phyloP scores from a whole-genome alignment of 768 basidiomycete genomes.

The Xerocomus spinulosus region DNA sequence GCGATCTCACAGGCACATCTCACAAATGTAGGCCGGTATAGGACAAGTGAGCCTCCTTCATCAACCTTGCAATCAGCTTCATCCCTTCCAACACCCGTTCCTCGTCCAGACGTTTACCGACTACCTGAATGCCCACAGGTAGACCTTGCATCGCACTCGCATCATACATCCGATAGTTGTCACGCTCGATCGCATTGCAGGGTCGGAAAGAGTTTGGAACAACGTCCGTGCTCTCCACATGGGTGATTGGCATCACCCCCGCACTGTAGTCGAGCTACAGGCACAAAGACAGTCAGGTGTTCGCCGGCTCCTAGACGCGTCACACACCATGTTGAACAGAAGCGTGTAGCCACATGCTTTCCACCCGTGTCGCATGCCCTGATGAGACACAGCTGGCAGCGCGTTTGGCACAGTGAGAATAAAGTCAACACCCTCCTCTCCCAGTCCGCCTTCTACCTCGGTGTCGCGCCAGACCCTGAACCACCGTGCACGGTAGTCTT shows the following conservation, averaged over 20 bases:
- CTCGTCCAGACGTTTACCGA: constrained; percentile 42
- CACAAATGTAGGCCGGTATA: constrained; percentile 26
- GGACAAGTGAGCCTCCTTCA: constrained; percentile 19
- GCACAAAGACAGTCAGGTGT: neutral
- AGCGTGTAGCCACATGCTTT: constrained; percentile 61
- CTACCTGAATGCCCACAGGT: constrained; percentile 42
- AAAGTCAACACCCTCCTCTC: constrained; percentile 53
- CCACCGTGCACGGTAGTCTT: constrained; percentile 40
- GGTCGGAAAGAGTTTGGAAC: constrained; percentile 21
- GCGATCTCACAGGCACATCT: neutral
- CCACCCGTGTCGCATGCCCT: constrained; percentile 49
- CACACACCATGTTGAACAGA: constrained; percentile 59
- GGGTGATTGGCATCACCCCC: constrained; percentile 43
- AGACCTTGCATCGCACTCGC: constrained; percentile 40
- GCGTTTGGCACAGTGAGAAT: constrained; percentile 58
- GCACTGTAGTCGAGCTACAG: constrained; percentile 41
- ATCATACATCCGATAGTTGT: constrained; percentile 40
- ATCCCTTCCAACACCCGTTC: constrained; percentile 47
- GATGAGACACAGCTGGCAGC: constrained; percentile 55
- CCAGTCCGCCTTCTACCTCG: constrained; percentile 19
- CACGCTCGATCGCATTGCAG: constrained; percentile 37
- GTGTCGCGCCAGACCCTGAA: constrained; percentile 31
- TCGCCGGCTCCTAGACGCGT: neutral
- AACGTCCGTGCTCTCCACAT: constrained; percentile 35
- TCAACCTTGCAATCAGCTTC: constrained; percentile 34